Evolutionary conservation across 768 basidiomycete species (phyloP).

Genomic region (Cyathus striatus): DNA sequence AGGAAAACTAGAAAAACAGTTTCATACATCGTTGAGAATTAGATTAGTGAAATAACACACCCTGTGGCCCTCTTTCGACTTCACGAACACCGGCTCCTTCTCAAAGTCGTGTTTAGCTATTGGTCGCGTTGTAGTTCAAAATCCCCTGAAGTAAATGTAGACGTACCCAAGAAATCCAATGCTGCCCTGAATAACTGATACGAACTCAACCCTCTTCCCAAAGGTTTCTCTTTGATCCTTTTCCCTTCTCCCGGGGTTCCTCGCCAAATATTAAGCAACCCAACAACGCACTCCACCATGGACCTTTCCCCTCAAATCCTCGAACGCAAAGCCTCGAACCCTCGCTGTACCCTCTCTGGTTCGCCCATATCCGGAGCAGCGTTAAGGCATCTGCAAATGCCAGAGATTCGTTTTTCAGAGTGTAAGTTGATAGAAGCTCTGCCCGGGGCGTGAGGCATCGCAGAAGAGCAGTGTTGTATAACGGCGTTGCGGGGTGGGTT

Average conservation of each 20-base stretch:
- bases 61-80: conserved; percentile 44
- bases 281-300: conserved; percentile 65
- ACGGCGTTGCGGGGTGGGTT: conserved; percentile 58
- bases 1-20: conserved; percentile 39
- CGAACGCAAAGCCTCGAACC: conserved; percentile 51
- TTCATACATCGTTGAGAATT: neutral
- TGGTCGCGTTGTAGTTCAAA: neutral
- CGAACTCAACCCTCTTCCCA: conserved; percentile 81
- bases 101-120: conserved; percentile 70
- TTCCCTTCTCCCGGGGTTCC: conserved; percentile 32
- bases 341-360: conserved; percentile 73
- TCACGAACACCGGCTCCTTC: conserved; percentile 54
- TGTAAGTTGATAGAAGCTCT: conserved; percentile 50
- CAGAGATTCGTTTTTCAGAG: conserved; percentile 48
- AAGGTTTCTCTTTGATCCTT: conserved; percentile 36
- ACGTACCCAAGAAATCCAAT: conserved; percentile 77
- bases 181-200: conserved; percentile 88
- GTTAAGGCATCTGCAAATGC: conserved; percentile 72
- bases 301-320: conserved; percentile 66
- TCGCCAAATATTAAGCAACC: conserved; percentile 65
- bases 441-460: conserved; percentile 40
- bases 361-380: conserved; percentile 86
- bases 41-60: conserved; percentile 35
- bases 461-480: conserved; percentile 77
- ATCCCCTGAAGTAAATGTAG: neutral